These are phyloP conservation scores for Trichoderma asperellum DNA, from an alignment of 2,329 filamentous ascomycete genomes.

Conservation along the genomic window DNA sequence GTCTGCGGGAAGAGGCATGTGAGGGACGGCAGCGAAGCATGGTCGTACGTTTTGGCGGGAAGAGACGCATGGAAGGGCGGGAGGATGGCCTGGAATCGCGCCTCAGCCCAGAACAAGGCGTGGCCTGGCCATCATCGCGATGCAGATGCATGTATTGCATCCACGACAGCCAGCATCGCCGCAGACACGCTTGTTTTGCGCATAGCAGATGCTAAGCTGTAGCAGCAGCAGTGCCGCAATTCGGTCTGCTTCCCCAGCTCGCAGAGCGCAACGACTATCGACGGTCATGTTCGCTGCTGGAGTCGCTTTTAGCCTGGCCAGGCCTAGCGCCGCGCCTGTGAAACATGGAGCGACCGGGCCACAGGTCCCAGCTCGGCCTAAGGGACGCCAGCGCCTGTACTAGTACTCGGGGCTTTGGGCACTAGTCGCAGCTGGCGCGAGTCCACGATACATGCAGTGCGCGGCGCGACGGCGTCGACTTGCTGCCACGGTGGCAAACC, in stretches of 20 bases:
- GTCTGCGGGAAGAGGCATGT: constrained; percentile 19
- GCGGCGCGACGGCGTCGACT: background rate
- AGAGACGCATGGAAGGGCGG: background rate
- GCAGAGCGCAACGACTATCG: too few species aligned
- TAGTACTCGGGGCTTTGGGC: constrained; percentile 5
- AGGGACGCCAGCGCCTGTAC: background rate
- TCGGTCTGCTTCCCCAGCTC: background rate
- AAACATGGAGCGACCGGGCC: constrained; percentile 35
- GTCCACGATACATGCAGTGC: background rate
- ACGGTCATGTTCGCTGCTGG: background rate
- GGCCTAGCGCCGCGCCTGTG: constrained; percentile 36
- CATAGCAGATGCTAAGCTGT: too few species aligned
- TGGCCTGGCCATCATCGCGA: background rate
- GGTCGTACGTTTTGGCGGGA: background rate
- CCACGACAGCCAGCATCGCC: too few species aligned
- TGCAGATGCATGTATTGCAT: too few species aligned
- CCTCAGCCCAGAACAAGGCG: background rate
- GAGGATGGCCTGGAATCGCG: background rate
- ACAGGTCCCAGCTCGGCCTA: constrained; percentile 15
- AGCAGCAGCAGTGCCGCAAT: too few species aligned
- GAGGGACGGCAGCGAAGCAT: background rate
- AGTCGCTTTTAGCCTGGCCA: constrained; percentile 27
- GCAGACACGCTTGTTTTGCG: too few species aligned
- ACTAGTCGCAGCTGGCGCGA: constrained; percentile 1
- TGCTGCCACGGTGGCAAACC: constrained; percentile 21